A percentile compares a stretch with the other conserved stretches of the same genome.
Evolutionary conservation across 2,329 filamentous ascomycete species (phyloP).

Genomic region (Zarea fungicola): DNA sequence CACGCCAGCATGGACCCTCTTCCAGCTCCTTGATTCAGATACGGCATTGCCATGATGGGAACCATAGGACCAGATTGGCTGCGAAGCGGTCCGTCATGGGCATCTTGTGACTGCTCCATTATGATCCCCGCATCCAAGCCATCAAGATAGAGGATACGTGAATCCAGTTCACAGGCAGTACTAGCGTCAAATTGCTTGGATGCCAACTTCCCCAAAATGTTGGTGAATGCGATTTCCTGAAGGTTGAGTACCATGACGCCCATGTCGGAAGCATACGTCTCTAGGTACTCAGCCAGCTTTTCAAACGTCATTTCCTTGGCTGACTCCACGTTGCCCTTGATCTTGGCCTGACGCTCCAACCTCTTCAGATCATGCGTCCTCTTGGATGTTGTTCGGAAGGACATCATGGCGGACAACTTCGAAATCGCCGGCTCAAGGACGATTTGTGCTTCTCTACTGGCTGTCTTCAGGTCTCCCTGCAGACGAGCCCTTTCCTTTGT

Average conservation of each 20-base stretch:
- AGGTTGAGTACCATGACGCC: constrained; percentile 19
- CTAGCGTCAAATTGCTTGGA: constrained; percentile 11
- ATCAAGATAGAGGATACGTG: constrained; percentile 16
- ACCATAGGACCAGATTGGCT: constrained; percentile 14
- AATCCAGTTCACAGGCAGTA: constrained; percentile 15
- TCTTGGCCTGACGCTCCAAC: constrained; percentile 14
- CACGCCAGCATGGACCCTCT: constrained; percentile 16
- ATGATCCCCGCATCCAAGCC: constrained; percentile 17
- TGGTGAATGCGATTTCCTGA: constrained; percentile 13
- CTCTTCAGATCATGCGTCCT: constrained; percentile 18
- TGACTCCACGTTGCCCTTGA: constrained; percentile 17
- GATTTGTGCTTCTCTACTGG: constrained; percentile 7
- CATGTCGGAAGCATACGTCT: constrained; percentile 16
- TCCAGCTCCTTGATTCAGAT: constrained; percentile 13
- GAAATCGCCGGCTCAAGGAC: constrained; percentile 15
- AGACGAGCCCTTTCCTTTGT: constrained; percentile 11
- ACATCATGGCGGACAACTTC: constrained; percentile 15
- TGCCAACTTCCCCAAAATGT: constrained; percentile 12
- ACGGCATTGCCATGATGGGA: constrained; percentile 16
- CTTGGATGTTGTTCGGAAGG: constrained; percentile 17
- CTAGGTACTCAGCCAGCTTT: constrained; percentile 16
- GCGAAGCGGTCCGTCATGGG: constrained; percentile 14
- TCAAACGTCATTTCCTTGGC: constrained; percentile 17
- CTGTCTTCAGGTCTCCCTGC: constrained; percentile 14
- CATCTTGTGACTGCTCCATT: constrained; percentile 16